phyloP scores from a whole-genome alignment of 2,329 filamentous ascomycete genomes.

The Aspergillus amoenus region DNA sequence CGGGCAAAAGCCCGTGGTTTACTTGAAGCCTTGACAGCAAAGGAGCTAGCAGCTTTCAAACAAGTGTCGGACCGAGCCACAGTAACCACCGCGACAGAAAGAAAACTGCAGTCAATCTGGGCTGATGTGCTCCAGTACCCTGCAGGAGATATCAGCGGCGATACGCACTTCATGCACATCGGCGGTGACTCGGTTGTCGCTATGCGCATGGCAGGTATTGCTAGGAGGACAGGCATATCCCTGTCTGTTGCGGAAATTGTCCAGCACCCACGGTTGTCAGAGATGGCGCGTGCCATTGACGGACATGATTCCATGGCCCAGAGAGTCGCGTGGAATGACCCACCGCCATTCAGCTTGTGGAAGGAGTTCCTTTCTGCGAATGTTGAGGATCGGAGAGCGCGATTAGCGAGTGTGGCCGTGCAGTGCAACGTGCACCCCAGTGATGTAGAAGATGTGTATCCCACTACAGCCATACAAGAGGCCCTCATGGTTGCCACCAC shows the following conservation, averaged over 20 bases:
- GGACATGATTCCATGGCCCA: not conserved
- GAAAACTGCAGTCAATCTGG: not conserved
- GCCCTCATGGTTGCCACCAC: not conserved
- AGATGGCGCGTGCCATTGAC: not conserved
- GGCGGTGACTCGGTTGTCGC: not conserved
- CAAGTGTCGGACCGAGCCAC: no score
- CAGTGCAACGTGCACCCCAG: not conserved
- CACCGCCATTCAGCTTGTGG: not conserved
- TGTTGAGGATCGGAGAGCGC: no score
- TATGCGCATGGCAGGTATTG: not conserved
- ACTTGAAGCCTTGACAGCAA: no score
- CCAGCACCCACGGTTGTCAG: not conserved
- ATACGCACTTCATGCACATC: not conserved
- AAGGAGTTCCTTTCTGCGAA: no score
- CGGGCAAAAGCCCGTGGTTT: no score
- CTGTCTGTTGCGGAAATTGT: not conserved
- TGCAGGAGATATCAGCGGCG: not conserved
- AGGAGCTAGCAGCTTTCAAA: no score
- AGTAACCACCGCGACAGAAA: no score
- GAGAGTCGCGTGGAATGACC: not conserved
- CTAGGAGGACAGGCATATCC: not conserved
- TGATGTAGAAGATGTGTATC: not conserved
- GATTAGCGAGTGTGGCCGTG: not conserved
- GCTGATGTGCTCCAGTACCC: not conserved
- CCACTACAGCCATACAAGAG: not conserved